Percentiles rank a stretch among this genome's conserved stretches.
phyloP scores from a whole-genome alignment of 345 rosid species.

The Anastatica hierochuntica region DNA sequence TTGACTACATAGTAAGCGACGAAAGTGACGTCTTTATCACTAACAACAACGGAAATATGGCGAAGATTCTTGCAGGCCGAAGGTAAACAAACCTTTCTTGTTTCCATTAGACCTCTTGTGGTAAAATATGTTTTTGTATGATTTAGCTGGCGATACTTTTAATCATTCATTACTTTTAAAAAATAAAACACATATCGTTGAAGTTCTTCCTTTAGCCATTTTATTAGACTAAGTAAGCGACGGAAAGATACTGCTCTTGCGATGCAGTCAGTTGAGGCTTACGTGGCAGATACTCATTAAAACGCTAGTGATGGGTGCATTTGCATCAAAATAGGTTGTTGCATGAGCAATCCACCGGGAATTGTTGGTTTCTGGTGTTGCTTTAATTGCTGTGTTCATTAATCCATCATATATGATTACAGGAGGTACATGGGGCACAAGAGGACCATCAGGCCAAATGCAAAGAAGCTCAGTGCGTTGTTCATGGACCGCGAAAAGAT shows the following conservation, averaged over 20 bases:
- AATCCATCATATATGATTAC: constrained; percentile 8
- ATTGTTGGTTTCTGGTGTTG: no score
- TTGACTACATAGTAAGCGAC: constrained; percentile 85
- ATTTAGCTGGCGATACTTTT: no score
- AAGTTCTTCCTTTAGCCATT: background rate
- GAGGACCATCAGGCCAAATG: constrained; percentile 93
- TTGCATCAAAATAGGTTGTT: background rate
- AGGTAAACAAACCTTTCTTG: constrained; percentile 49
- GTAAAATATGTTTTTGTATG: background rate
- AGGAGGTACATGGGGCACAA: constrained; percentile 97
- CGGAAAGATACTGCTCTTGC: background rate
- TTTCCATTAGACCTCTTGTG: background rate
- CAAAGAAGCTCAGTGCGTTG: constrained; percentile 72
- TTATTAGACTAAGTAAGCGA: background rate
- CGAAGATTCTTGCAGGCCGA: constrained; percentile 95
- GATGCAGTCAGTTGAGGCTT: no score
- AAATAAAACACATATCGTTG: background rate
- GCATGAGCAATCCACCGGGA: background rate
- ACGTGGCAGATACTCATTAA: no score
- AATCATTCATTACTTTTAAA: background rate
- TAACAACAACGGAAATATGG: constrained; percentile 98
- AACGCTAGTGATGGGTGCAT: no score
- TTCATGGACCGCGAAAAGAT: constrained; percentile 56
- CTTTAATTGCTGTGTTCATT: background rate
- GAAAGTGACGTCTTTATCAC: constrained; percentile 95